Conservation (phyloP, 2,329 filamentous ascomycete genomes). For the Xylaria sp. region DNA sequence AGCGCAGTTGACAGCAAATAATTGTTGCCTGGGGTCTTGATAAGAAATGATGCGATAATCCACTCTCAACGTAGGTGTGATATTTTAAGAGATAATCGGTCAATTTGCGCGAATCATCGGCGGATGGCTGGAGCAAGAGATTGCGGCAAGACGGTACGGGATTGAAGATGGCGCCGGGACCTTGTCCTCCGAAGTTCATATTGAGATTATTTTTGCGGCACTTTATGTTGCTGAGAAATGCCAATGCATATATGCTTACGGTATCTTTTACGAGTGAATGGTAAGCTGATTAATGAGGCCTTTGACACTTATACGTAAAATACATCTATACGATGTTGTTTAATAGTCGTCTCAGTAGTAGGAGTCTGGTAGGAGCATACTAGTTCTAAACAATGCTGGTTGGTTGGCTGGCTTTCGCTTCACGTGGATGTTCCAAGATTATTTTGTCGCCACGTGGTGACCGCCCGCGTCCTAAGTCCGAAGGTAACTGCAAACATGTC, state of each 20-base stretch:
- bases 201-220: slow-evolving; percentile 14
- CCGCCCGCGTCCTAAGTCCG: slow-evolving; percentile 7
- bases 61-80: not conserved
- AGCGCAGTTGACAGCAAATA: not conserved
- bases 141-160: slow-evolving; percentile 28
- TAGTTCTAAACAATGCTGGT: slow-evolving; percentile 3
- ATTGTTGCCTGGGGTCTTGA: slow-evolving; percentile 9
- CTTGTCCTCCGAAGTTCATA: slow-evolving; percentile 26
- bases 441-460: slow-evolving; percentile 32
- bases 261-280: slow-evolving; percentile 1
- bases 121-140: not conserved
- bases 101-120: slow-evolving; percentile 16
- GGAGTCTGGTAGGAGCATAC: not conserved
- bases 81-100: slow-evolving; percentile 14
- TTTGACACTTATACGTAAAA: slow-evolving; percentile 9
- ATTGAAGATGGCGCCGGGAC: slow-evolving; percentile 19
- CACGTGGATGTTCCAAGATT: slow-evolving; percentile 15
- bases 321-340: slow-evolving; percentile 5
- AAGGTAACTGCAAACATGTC: slow-evolving; percentile 15
- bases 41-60: slow-evolving; percentile 16
- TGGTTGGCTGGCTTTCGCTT: slow-evolving; percentile 15
- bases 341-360: slow-evolving; percentile 1
- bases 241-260: not conserved
- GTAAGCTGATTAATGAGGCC: slow-evolving; percentile 15
- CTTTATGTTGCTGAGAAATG: slow-evolving; percentile 7